Percentiles rank a stretch among this genome's conserved stretches.
Conservation (phyloP, 1,139 yeast genomes). For the Pichia sp. region DNA sequence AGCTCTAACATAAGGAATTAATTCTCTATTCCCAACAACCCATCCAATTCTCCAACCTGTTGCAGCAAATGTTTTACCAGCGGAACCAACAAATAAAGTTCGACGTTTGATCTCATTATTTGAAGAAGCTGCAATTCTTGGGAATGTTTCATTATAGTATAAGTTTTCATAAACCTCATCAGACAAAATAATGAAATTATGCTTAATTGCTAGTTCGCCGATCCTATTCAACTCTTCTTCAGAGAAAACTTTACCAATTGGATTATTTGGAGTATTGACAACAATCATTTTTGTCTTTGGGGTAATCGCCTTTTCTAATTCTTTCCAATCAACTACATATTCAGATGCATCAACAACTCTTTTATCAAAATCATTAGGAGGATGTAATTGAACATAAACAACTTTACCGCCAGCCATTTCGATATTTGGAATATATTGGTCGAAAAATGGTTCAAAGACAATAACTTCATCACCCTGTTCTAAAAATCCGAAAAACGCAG, state of each 20-base stretch:
- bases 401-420: conserved; percentile 91
- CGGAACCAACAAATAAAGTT: conserved; percentile 90
- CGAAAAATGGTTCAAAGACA: conserved; percentile 96
- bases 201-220: conserved; percentile 76
- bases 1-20: conserved; percentile 72
- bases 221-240: conserved; percentile 63
- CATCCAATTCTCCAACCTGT: conserved; percentile 99
- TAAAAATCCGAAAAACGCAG: conserved; percentile 78
- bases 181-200: conserved; percentile 73
- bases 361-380: conserved; percentile 67
- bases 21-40: conserved; percentile 80
- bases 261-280: conserved; percentile 92
- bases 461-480: conserved; percentile 90
- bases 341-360: conserved; percentile 71
- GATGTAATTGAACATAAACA: conserved; percentile 75
- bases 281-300: conserved; percentile 78
- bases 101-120: conserved; percentile 70
- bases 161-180: conserved; percentile 95
- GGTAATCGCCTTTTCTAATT: conserved; percentile 61
- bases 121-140: conserved; percentile 64
- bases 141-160: conserved; percentile 56
- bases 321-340: conserved; percentile 80
- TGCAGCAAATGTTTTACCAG: conserved; percentile 95
- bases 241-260: conserved; percentile 84
- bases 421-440: conserved; percentile 90